These are phyloP conservation scores for Bombardia bombarda DNA, from an alignment of 495 filamentous ascomycete species.

Conservation along the genomic window DNA sequence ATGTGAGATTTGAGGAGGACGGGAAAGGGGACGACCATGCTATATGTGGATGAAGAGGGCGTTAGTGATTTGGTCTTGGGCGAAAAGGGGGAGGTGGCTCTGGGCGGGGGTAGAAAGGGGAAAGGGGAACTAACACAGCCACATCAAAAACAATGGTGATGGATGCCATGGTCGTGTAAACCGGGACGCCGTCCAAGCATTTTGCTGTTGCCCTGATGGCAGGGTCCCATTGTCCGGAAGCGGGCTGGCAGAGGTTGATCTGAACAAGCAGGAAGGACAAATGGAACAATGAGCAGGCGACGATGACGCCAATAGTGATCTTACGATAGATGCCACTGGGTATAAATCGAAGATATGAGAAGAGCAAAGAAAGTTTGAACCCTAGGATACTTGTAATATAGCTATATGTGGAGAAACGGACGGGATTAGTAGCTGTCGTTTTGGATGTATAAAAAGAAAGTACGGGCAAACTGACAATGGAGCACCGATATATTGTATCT, in stretches of 20 bases:
- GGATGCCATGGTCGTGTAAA: conserved; percentile 35
- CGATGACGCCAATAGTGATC: conserved; percentile 25
- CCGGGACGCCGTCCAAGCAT: conserved; percentile 34
- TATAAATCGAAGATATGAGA: conserved; percentile 43
- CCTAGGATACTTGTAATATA: conserved; percentile 39
- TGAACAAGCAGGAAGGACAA: conserved; percentile 30
- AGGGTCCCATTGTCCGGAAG: conserved; percentile 39
- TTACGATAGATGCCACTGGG: conserved; percentile 33
- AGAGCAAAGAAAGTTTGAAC: conserved; percentile 45
- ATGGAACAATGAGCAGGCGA: conserved; percentile 25
- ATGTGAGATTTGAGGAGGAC: conserved; percentile 39
- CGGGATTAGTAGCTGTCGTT: background rate
- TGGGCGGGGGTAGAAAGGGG: background rate
- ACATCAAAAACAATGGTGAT: conserved; percentile 41
- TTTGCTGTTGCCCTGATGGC: conserved; percentile 20
- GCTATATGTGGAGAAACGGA: conserved; percentile 11
- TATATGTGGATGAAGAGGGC: no score
- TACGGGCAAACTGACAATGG: conserved; percentile 27
- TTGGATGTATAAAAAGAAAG: conserved; percentile 1
- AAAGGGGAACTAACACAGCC: conserved; percentile 28
- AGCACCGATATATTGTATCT: conserved; percentile 34
- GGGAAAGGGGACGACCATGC: conserved; percentile 41
- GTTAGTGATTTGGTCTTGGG: no score
- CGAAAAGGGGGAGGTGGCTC: background rate
- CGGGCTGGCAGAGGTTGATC: conserved; percentile 37